A percentile compares a stretch with the other conserved stretches of the same genome.
Evolutionary conservation across 73 alveolate species (phyloP).

Genomic region (Stentor roeselii): DNA sequence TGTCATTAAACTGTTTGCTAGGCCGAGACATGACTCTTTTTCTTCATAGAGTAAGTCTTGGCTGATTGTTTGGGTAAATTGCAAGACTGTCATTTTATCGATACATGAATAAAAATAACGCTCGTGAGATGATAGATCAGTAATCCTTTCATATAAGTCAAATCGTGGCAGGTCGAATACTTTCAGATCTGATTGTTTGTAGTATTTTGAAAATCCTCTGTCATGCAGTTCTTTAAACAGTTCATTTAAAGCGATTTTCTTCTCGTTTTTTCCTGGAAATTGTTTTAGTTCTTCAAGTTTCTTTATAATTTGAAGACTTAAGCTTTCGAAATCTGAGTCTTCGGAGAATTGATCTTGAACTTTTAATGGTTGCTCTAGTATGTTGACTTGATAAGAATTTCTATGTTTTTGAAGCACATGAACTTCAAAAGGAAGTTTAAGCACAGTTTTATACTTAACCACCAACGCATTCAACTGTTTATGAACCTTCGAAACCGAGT

Average conservation of each 20-base stretch:
- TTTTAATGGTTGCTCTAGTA: background rate
- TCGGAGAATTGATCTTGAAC: background rate
- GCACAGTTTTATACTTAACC: constrained; percentile 35
- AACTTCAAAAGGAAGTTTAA: constrained; percentile 36
- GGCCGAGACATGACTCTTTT: background rate
- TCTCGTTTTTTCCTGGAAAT: constrained; percentile 28
- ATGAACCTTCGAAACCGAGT: constrained; percentile 49
- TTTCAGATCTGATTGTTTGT: constrained; percentile 15
- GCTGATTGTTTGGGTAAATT: background rate
- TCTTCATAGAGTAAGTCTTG: background rate
- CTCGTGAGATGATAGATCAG: background rate
- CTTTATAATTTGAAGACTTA: constrained; percentile 32
- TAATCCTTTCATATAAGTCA: too few relatives aligned
- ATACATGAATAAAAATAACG: background rate
- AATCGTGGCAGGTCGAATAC: constrained; percentile 1
- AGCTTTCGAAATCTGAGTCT: constrained; percentile 18
- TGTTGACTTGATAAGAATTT: constrained; percentile 20
- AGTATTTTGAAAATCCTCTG: constrained; percentile 29
- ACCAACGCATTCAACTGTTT: constrained; percentile 43
- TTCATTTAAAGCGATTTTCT: constrained; percentile 51
- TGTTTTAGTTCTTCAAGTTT: constrained; percentile 40
- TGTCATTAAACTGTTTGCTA: background rate
- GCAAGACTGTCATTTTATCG: background rate
- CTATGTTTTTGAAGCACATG: constrained; percentile 35
- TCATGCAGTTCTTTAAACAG: constrained; percentile 26